Conservation (phyloP, 108 stramenopile species). For the Skeletonema menzelii region DNA sequence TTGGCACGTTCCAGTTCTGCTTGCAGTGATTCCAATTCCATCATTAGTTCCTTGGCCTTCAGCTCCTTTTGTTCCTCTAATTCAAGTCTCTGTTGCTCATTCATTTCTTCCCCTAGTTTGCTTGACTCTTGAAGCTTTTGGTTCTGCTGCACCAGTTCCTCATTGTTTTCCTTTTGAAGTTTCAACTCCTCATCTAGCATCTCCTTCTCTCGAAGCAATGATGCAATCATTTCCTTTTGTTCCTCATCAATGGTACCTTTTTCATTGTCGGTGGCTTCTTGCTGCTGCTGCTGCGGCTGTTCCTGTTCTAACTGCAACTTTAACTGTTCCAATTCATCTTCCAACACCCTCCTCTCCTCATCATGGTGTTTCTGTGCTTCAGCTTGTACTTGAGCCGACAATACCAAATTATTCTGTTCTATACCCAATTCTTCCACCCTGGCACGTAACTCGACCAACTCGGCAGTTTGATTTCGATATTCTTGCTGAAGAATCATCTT, state of each 20-base stretch:
- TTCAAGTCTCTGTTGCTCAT: neutral
- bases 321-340: conserved; percentile 15
- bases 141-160: conserved; percentile 1
- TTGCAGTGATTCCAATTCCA: conserved; percentile 17
- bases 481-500: conserved; percentile 24
- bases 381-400: no score
- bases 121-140: conserved; percentile 3
- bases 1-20: neutral
- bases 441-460: conserved; percentile 36
- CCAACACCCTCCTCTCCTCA: conserved; percentile 4
- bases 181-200: conserved; percentile 12
- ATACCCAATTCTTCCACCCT: conserved; percentile 35
- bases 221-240: neutral
- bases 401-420: neutral
- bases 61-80: conserved; percentile 6
- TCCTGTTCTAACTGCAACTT: conserved; percentile 15
- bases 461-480: conserved; percentile 30
- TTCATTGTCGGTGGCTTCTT: neutral
- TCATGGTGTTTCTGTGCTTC: neutral
- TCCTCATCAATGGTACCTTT: neutral
- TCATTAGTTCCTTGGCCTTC: conserved; percentile 16
- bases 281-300: neutral
- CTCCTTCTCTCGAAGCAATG: conserved; percentile 31
- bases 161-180: conserved; percentile 2
- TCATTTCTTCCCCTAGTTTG: neutral